A percentile compares a stretch with the other conserved stretches of the same genome.
Evolutionary conservation across 169 alveolate genomes (phyloP).

Genomic region (Plasmodium ovale): DNA sequence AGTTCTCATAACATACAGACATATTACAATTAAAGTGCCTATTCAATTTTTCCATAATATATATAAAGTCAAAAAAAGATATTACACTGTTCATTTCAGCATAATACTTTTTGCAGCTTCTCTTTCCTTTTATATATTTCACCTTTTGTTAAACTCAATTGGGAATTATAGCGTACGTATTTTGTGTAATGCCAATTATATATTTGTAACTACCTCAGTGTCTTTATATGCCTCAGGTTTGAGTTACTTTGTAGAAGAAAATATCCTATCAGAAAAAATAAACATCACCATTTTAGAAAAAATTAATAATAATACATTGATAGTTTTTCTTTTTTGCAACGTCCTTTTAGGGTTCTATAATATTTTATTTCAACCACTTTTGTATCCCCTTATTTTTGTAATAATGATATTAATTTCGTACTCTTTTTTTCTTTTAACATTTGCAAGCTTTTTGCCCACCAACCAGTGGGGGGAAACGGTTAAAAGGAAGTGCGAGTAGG

Average conservation of each 20-base stretch:
- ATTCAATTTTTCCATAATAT: not conserved
- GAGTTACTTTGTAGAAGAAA: conserved; percentile 28
- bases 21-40: not conserved
- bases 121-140: conserved; percentile 31
- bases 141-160: conserved; percentile 10
- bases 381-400: conserved; percentile 39
- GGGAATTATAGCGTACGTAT: conserved; percentile 43
- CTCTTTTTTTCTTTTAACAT: conserved; percentile 6
- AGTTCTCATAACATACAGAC: not conserved
- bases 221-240: conserved; percentile 12
- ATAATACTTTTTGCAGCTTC: conserved; percentile 13
- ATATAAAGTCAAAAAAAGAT: not conserved
- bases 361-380: conserved; percentile 34
- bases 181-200: conserved; percentile 61
- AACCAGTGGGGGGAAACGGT: not conserved
- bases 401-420: conserved; percentile 9
- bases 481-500: not conserved
- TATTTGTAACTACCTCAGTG: conserved; percentile 22
- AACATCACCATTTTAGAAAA: conserved; percentile 18
- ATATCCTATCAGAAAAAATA: conserved; percentile 9
- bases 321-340: conserved; percentile 45
- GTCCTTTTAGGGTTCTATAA: conserved; percentile 34
- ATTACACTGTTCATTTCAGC: not conserved
- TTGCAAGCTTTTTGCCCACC: conserved; percentile 17
- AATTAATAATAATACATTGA: conserved; percentile 13